A percentile compares a stretch with the other conserved stretches of the same genome.
These are phyloP conservation scores for Exophiala alcalophila DNA, from an alignment of 2,329 filamentous ascomycete species.

Conservation along the genomic window DNA sequence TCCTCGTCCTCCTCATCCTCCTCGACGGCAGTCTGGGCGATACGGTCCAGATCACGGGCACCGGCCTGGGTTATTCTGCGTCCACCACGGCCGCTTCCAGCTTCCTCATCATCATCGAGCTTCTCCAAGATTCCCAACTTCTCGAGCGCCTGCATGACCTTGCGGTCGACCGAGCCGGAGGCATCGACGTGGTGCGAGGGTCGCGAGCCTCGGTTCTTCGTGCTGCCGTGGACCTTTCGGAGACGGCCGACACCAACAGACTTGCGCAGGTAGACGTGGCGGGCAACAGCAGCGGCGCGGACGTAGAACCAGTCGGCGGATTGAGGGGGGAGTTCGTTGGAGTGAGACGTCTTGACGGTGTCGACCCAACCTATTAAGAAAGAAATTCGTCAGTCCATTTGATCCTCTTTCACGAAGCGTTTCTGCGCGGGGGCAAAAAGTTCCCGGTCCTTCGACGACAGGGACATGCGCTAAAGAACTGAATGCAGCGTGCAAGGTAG, in stretches of 20 bases:
- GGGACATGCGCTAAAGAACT: conserved; percentile 15
- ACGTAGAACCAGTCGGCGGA: conserved; percentile 93
- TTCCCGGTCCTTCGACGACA: too few relatives aligned
- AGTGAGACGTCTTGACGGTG: conserved; percentile 95
- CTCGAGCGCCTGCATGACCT: conserved; percentile 95
- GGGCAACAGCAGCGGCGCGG: conserved; percentile 90
- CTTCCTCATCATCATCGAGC: conserved; percentile 68
- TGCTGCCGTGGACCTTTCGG: conserved; percentile 90
- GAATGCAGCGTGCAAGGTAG: too few relatives aligned
- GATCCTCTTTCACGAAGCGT: too few relatives aligned
- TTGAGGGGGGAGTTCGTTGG: conserved; percentile 97
- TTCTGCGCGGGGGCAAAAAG: too few relatives aligned
- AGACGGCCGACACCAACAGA: conserved; percentile 97
- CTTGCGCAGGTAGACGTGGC: conserved; percentile 99
- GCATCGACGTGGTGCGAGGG: conserved; percentile 95
- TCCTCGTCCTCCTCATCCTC: conserved; percentile 65
- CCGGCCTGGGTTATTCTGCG: conserved; percentile 96
- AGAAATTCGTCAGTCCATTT: too few relatives aligned
- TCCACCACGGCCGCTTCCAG: conserved; percentile 95
- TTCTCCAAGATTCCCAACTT: conserved; percentile 98
- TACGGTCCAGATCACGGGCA: conserved; percentile 98
- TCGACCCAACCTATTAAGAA: conserved; percentile 81
- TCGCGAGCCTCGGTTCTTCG: conserved; percentile 93
- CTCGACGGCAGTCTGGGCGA: conserved; percentile 76
- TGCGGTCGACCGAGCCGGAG: conserved; percentile 93